Percentiles rank a stretch among this genome's conserved stretches.
phyloP scores from a whole-genome alignment of 2,329 filamentous ascomycete species.

The Didymella exigua region DNA sequence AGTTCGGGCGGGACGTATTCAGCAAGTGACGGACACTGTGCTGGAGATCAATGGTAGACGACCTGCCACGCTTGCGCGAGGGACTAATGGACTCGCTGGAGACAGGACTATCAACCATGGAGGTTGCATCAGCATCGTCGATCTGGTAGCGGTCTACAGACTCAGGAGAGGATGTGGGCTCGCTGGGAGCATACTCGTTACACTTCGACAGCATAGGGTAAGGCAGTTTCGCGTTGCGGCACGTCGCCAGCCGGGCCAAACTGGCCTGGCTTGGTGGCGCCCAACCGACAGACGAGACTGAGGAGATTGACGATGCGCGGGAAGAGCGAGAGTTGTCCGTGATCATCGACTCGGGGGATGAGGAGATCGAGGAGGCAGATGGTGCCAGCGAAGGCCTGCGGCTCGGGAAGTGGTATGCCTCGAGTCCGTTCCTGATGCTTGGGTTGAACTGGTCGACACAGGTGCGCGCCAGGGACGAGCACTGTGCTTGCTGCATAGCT shows the following conservation, averaged over 20 bases:
- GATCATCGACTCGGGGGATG: conserved; percentile 68
- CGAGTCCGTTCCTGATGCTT: conserved; percentile 49
- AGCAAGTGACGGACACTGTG: conserved; percentile 71
- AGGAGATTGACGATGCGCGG: conserved; percentile 61
- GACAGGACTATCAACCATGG: conserved; percentile 36
- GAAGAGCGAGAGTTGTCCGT: conserved; percentile 65
- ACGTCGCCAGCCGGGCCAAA: conserved; percentile 59
- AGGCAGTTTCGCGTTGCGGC: conserved; percentile 55
- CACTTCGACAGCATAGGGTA: conserved; percentile 47
- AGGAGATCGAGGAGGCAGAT: conserved; percentile 58
- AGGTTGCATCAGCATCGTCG: conserved; percentile 43
- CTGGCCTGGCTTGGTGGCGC: conserved; percentile 57
- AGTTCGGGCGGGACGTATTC: conserved; percentile 46
- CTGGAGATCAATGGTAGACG: conserved; percentile 64
- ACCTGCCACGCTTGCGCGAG: conserved; percentile 64
- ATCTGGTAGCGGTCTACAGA: conserved; percentile 58
- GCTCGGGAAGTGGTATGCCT: conserved; percentile 54
- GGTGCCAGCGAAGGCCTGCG: conserved; percentile 56
- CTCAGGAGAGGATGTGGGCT: conserved; percentile 48
- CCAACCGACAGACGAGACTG: conserved; percentile 57
- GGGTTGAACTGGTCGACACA: conserved; percentile 58
- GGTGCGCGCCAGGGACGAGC: conserved; percentile 60
- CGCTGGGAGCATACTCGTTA: conserved; percentile 43
- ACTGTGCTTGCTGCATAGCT: conserved; percentile 64
- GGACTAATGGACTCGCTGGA: conserved; percentile 22